These are phyloP conservation scores for Coniochaeta ligniaria DNA, from an alignment of 2,329 filamentous ascomycete species.

Conservation along the genomic window DNA sequence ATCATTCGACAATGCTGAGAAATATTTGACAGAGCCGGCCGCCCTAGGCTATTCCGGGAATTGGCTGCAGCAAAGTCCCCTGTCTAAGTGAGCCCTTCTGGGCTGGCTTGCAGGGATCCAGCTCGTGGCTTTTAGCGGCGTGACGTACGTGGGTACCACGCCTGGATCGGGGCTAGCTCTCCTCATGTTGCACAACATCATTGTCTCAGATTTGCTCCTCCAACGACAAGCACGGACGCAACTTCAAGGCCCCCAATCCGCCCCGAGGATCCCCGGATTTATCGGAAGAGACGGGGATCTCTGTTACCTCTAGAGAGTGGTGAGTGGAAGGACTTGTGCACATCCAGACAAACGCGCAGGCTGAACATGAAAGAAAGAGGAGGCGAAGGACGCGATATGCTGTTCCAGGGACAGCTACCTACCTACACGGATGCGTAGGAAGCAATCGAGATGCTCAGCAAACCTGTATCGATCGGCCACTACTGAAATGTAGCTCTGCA, in stretches of 20 bases:
- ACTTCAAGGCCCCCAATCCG: not conserved
- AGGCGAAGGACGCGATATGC: not conserved
- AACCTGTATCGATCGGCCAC: not conserved
- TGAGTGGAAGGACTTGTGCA: too few relatives aligned
- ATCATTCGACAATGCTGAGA: not conserved
- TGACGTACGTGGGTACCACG: not conserved
- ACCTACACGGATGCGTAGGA: not conserved
- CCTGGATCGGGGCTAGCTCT: not conserved
- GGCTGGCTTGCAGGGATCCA: not conserved
- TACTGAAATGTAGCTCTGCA: not conserved
- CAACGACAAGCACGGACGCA: not conserved
- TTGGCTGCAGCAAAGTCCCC: not conserved
- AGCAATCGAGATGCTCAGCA: not conserved
- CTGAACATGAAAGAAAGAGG: not conserved
- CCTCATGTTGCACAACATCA: not conserved
- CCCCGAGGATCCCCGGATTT: not conserved
- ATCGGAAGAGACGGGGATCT: not conserved
- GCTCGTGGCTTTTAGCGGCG: not conserved
- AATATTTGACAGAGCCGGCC: not conserved
- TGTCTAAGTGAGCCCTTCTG: not conserved
- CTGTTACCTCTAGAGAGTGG: not conserved
- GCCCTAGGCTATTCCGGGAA: not conserved
- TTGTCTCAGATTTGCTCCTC: not conserved
- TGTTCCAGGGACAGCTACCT: not conserved
- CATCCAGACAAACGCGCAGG: not conserved